Percentiles rank a stretch among this genome's conserved stretches.
These are phyloP conservation scores for Sclerotiophoma versabilis DNA, from an alignment of 2,329 filamentous ascomycete genomes.

Conservation along the genomic window DNA sequence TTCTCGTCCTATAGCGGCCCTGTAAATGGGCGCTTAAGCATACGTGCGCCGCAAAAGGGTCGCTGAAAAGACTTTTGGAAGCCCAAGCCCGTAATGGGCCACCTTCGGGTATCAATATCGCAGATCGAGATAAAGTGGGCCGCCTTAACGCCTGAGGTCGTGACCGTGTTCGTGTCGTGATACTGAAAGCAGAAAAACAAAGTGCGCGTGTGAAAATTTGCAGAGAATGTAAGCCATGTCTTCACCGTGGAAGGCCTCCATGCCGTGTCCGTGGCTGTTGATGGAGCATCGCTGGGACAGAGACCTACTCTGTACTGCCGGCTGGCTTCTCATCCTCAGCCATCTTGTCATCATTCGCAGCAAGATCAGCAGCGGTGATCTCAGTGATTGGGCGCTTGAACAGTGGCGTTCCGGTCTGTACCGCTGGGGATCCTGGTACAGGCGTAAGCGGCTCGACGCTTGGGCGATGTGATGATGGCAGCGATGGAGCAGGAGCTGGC, in stretches of 20 bases:
- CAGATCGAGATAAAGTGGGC: conserved; percentile 14
- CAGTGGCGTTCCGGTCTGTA: conserved; percentile 33
- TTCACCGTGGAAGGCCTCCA: background rate
- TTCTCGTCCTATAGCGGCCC: background rate
- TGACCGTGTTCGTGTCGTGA: conserved; percentile 11
- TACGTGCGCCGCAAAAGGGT: background rate
- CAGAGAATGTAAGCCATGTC: conserved; percentile 5
- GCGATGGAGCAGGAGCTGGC: conserved; percentile 10
- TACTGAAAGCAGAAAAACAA: conserved; percentile 2
- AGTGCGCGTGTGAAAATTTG: conserved; percentile 5
- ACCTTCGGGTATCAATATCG: conserved; percentile 20
- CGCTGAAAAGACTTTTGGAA: conserved; percentile 16
- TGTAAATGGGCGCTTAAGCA: background rate
- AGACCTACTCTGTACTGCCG: conserved; percentile 16
- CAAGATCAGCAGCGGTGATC: conserved; percentile 19
- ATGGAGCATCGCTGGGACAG: background rate
- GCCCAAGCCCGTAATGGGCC: conserved; percentile 7
- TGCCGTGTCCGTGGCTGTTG: background rate
- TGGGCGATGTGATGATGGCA: conserved; percentile 34
- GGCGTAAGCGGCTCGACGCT: conserved; percentile 49
- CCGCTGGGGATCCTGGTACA: conserved; percentile 43
- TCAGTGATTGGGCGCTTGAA: conserved; percentile 28
- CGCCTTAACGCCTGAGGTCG: conserved; percentile 13
- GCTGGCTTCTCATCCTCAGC: conserved; percentile 3
- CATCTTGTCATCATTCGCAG: conserved; percentile 18